Conservation (phyloP, 73 alveolate genomes). For the Paramecium sonneborni region DNA sequence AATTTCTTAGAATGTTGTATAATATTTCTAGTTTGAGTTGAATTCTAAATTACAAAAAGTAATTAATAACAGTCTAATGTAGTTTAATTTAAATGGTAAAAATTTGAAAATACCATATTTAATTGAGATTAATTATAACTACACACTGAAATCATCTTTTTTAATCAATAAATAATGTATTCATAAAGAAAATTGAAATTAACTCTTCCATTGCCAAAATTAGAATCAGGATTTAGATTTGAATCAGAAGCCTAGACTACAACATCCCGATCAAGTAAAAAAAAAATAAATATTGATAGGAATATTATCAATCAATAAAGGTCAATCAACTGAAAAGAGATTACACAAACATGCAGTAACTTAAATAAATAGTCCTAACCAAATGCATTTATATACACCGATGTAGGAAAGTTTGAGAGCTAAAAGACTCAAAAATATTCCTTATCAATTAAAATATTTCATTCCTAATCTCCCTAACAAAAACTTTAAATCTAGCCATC, state of each 20-base stretch:
- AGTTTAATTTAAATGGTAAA: neutral
- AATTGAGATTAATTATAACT: neutral
- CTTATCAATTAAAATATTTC: neutral
- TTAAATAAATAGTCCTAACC: neutral
- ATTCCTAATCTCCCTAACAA: constrained; percentile 11
- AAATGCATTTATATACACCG: neutral
- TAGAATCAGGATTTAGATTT: neutral
- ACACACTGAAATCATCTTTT: neutral
- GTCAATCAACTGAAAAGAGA: neutral
- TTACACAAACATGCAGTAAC: neutral
- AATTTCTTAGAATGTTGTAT: neutral
- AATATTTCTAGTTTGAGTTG: neutral
- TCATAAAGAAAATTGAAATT: neutral
- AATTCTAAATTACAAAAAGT: too few relatives aligned
- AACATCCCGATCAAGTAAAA: neutral
- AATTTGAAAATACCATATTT: neutral
- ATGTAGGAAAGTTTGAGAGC: neutral
- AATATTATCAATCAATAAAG: neutral
- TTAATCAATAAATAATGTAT: neutral
- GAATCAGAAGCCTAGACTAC: neutral
- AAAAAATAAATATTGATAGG: neutral
- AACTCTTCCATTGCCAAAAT: neutral
- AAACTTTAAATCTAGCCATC: constrained; percentile 20
- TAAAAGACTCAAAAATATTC: neutral
- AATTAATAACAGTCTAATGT: neutral